phyloP scores from a whole-genome alignment of 164 flowering plant species.

The Santalum album region DNA sequence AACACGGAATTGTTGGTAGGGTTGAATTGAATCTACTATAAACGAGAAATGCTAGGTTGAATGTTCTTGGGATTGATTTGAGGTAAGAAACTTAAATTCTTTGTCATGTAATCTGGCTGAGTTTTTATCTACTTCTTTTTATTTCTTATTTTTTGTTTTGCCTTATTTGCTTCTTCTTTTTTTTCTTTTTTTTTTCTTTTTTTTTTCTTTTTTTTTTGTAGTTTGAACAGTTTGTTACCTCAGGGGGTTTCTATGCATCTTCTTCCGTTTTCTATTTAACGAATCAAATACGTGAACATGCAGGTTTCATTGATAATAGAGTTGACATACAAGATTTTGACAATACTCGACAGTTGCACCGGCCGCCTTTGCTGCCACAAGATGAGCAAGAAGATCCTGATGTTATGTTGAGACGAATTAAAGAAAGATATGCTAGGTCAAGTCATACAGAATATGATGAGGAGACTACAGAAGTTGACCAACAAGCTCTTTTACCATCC shows the following conservation, averaged over 20 bases:
- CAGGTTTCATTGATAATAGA: constrained; percentile 72
- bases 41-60: no score
- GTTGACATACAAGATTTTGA: constrained; percentile 71
- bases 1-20: no score
- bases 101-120: not conserved
- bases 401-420: constrained; percentile 65
- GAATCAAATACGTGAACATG: constrained; percentile 1
- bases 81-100: no score
- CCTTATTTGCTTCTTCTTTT: not conserved
- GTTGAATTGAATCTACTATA: no score
- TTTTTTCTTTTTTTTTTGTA: not conserved
- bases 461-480: constrained; percentile 92
- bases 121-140: no score
- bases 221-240: not conserved
- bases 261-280: not conserved
- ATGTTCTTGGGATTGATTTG: no score
- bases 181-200: not conserved
- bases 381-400: constrained; percentile 87
- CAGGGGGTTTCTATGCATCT: not conserved
- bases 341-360: constrained; percentile 52
- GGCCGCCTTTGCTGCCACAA: constrained; percentile 44
- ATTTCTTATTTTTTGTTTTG: no score
- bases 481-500: constrained; percentile 93
- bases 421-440: constrained; percentile 60
- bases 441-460: constrained; percentile 69